Conservation (phyloP, 176 grass and related monocot genomes). For the Secale cereale region DNA sequence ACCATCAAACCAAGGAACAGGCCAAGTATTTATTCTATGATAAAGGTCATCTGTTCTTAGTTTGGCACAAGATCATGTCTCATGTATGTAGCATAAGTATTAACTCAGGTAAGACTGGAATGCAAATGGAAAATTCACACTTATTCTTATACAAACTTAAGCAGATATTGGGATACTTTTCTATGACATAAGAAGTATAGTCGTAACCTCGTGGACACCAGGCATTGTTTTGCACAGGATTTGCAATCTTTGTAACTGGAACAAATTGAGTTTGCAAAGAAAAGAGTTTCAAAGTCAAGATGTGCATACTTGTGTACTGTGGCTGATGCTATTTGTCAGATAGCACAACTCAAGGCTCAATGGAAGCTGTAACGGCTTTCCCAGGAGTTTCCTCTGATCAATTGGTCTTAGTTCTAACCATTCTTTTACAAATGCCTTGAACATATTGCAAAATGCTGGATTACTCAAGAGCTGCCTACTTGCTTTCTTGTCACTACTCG, state of each 20-base stretch:
- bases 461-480: conserved; percentile 46
- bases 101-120: background rate
- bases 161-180: conserved; percentile 1
- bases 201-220: conserved; percentile 15
- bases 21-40: conserved; percentile 3
- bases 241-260: background rate
- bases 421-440: conserved; percentile 76
- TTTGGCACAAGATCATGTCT: conserved; percentile 1
- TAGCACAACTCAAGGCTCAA: conserved; percentile 83
- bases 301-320: conserved; percentile 50
- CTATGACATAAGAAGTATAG: conserved; percentile 9
- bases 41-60: background rate
- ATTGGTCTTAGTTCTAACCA: conserved; percentile 83
- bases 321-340: conserved; percentile 63
- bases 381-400: conserved; percentile 71
- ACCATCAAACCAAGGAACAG: conserved; percentile 6
- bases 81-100: background rate
- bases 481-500: conserved; percentile 40
- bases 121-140: background rate
- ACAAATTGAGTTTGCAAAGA: background rate
- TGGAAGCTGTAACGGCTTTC: conserved; percentile 88
- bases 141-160: background rate
- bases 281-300: conserved; percentile 20
- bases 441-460: conserved; percentile 61
- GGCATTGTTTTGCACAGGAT: background rate